A percentile compares a stretch with the other conserved stretches of the same genome.
Conservation (phyloP, 805 yeast species). For the Teunomyces aglyptinius region DNA sequence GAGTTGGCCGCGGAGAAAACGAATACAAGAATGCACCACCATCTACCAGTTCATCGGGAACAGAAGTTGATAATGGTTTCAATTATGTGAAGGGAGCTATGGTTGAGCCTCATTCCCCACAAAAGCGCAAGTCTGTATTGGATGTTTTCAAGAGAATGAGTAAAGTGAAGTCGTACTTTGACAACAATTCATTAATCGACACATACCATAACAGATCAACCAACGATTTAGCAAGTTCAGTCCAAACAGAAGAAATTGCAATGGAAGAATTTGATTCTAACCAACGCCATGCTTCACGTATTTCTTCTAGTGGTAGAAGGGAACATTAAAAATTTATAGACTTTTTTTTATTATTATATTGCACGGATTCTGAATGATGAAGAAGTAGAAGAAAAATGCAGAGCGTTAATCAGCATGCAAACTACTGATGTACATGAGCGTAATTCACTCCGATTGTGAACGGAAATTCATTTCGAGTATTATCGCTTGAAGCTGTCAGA, state of each 20-base stretch:
- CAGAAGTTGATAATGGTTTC: constrained; percentile 3
- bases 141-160: constrained; percentile 34
- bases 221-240: constrained; percentile 31
- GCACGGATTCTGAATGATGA: not conserved
- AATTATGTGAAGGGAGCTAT: not conserved
- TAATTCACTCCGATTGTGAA: not conserved
- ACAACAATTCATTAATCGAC: constrained; percentile 33
- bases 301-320: constrained; percentile 16
- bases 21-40: constrained; percentile 5
- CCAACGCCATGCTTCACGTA: constrained; percentile 20
- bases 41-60: constrained; percentile 7
- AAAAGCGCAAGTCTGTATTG: constrained; percentile 32
- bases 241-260: constrained; percentile 52
- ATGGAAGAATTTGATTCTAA: constrained; percentile 39
- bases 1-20: not conserved
- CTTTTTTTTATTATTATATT: not conserved
- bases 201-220: constrained; percentile 25
- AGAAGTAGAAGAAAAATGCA: not conserved
- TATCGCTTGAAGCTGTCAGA: not conserved
- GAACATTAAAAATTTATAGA: constrained; percentile 1
- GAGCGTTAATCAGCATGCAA: too few relatives aligned
- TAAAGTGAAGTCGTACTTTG: constrained; percentile 16
- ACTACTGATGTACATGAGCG: not conserved
- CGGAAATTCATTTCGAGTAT: not conserved
- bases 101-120: constrained; percentile 3